Evolutionary conservation across 371 early-diverging fungal genomes (phyloP).

Genomic region (Mortierella sp.): DNA sequence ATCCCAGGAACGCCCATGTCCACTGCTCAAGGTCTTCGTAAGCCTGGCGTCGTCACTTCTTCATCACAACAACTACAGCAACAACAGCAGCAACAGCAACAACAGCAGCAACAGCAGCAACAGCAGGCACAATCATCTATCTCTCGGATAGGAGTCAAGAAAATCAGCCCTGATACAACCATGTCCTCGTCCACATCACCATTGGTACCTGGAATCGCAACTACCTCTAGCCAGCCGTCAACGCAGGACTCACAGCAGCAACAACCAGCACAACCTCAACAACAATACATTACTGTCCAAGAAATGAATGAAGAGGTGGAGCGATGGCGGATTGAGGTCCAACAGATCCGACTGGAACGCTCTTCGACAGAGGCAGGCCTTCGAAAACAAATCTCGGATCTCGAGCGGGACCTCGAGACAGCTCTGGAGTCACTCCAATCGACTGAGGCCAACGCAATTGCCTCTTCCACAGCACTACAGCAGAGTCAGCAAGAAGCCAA

Average conservation of each 20-base stretch:
- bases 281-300: neutral
- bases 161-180: neutral
- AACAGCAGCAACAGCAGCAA: too few relatives aligned
- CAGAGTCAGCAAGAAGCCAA: constrained; percentile 3
- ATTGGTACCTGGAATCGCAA: neutral
- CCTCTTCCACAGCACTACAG: neutral
- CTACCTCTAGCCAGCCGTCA: neutral
- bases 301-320: constrained; percentile 44
- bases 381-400: constrained; percentile 32
- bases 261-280: neutral
- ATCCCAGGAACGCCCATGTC: constrained; percentile 13
- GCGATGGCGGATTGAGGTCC: constrained; percentile 31
- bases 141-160: too few relatives aligned
- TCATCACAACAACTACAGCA: too few relatives aligned
- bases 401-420: constrained; percentile 43
- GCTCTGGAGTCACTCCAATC: constrained; percentile 36
- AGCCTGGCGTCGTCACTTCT: too few relatives aligned
- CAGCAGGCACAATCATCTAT: too few relatives aligned
- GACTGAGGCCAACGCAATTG: constrained; percentile 25
- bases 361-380: constrained; percentile 10
- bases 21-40: too few relatives aligned
- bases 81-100: too few relatives aligned
- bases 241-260: constrained; percentile 1
- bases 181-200: constrained; percentile 9
- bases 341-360: constrained; percentile 16